Percentiles rank a stretch among this genome's conserved stretches.
Conservation (phyloP, 345 rosid species). For the Orychophragmus violaceus region DNA sequence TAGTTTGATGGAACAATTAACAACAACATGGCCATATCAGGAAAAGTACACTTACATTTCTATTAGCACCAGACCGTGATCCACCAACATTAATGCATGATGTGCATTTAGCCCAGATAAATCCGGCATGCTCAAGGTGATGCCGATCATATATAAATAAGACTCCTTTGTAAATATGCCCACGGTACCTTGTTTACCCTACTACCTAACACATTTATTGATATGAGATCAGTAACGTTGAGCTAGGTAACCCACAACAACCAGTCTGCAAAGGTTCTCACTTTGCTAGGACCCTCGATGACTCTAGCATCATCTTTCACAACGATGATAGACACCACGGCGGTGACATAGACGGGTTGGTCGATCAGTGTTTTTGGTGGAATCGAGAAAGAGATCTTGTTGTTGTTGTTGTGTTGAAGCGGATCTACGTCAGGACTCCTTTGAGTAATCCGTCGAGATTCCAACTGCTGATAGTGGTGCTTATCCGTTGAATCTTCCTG, state of each 20-base stretch:
- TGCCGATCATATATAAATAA: conserved; percentile 80
- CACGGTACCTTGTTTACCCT: conserved; percentile 97
- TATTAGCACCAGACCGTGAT: conserved; percentile 53
- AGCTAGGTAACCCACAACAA: neutral
- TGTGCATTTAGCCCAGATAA: conserved; percentile 74
- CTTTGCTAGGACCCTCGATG: conserved; percentile 86
- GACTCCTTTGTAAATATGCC: conserved; percentile 71
- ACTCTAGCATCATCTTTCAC: conserved; percentile 79
- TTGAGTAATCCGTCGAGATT: no score
- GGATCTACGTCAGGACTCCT: no score
- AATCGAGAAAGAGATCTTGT: no score
- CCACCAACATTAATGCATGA: conserved; percentile 81
- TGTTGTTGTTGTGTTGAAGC: no score
- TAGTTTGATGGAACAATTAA: neutral
- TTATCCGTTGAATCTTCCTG: no score
- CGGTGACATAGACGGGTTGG: no score
- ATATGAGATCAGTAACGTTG: neutral
- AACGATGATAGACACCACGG: no score
- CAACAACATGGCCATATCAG: neutral
- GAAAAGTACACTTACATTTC: conserved; percentile 52
- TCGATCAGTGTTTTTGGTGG: no score
- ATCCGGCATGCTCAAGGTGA: conserved; percentile 97
- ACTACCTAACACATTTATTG: conserved; percentile 1
- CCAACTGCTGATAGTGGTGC: no score
- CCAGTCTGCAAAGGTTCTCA: conserved; percentile 34